Percentiles rank a stretch among this genome's conserved stretches.
Conservation (phyloP, 1,139 yeast species). For the Blastobotrys malaysiensis region DNA sequence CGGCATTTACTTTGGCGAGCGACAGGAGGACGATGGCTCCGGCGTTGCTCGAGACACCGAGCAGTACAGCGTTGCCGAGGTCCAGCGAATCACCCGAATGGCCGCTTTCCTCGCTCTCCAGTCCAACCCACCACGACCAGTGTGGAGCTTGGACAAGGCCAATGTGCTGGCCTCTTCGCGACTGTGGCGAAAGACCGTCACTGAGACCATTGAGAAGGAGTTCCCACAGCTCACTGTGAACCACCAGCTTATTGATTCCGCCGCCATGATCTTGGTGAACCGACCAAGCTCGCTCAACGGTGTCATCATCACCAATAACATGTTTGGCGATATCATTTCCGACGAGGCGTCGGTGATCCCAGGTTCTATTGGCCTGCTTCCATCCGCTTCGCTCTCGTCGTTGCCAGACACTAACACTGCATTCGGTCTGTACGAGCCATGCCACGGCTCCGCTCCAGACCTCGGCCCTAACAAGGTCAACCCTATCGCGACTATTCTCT, state of each 20-base stretch:
- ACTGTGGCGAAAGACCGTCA: slow-evolving; percentile 92
- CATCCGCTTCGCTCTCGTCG: slow-evolving; percentile 93
- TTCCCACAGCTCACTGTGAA: slow-evolving; percentile 82
- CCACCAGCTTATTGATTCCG: slow-evolving; percentile 95
- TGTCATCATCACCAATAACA: slow-evolving; percentile 82
- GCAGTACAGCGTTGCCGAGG: slow-evolving; percentile 83
- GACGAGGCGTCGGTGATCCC: slow-evolving; percentile 98
- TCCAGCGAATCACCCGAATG: slow-evolving; percentile 93
- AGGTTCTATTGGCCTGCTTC: slow-evolving; percentile 90
- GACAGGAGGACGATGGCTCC: slow-evolving; percentile 83
- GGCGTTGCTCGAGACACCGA: slow-evolving; percentile 93
- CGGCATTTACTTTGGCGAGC: slow-evolving; percentile 94
- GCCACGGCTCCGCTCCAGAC: slow-evolving; percentile 98
- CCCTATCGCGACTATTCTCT: slow-evolving; percentile 90
- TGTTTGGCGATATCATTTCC: slow-evolving; percentile 97
- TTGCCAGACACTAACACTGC: slow-evolving; percentile 91
- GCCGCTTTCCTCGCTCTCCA: slow-evolving; percentile 96
- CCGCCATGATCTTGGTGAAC: slow-evolving; percentile 94
- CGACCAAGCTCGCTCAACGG: slow-evolving; percentile 89
- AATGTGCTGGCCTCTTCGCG: slow-evolving; percentile 94
- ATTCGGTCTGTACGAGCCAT: slow-evolving; percentile 95
- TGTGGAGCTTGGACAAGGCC: slow-evolving; percentile 96
- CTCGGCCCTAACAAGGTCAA: slow-evolving; percentile 81
- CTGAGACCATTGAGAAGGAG: slow-evolving; percentile 73
- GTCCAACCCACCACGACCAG: slow-evolving; percentile 85